These are phyloP conservation scores for Salvia splendens DNA, from an alignment of 257 asterid genomes.

Conservation along the genomic window DNA sequence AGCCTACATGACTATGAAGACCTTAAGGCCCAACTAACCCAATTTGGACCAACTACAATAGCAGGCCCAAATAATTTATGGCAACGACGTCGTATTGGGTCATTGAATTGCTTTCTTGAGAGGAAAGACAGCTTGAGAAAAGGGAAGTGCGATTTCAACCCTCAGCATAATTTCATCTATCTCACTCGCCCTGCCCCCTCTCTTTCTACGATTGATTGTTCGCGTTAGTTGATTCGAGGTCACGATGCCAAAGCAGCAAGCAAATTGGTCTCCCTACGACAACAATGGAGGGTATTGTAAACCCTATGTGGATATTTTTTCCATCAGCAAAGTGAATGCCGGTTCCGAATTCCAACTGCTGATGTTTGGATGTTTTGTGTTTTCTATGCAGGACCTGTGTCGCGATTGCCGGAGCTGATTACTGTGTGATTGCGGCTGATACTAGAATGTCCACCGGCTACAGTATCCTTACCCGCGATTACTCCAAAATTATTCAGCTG, in stretches of 20 bases:
- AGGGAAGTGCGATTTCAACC: conserved; percentile 23
- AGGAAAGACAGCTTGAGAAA: conserved; percentile 29
- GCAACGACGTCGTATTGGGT: conserved; percentile 25
- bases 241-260: conserved; percentile 76
- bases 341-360: not conserved
- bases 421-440: conserved; percentile 94
- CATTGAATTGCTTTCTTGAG: conserved; percentile 31
- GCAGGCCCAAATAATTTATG: too few species aligned
- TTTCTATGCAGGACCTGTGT: conserved; percentile 70
- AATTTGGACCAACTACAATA: not conserved
- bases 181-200: conserved; percentile 1
- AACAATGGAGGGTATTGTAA: conserved; percentile 87
- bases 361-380: conserved; percentile 5
- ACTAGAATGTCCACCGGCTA: conserved; percentile 90
- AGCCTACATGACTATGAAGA: too few species aligned
- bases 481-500: conserved; percentile 87
- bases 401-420: conserved; percentile 92
- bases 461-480: conserved; percentile 84
- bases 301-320: conserved; percentile 31
- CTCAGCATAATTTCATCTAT: conserved; percentile 12
- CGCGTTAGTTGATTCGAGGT: conserved; percentile 21
- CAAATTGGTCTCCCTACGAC: conserved; percentile 95
- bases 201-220: conserved; percentile 10
- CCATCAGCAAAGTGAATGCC: not conserved
- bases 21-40: not conserved